Evolutionary conservation across 2,329 filamentous ascomycete genomes (phyloP), one percentile per base, ranked within the genome.

Genomic region (Clonostachys solani): DNA sequence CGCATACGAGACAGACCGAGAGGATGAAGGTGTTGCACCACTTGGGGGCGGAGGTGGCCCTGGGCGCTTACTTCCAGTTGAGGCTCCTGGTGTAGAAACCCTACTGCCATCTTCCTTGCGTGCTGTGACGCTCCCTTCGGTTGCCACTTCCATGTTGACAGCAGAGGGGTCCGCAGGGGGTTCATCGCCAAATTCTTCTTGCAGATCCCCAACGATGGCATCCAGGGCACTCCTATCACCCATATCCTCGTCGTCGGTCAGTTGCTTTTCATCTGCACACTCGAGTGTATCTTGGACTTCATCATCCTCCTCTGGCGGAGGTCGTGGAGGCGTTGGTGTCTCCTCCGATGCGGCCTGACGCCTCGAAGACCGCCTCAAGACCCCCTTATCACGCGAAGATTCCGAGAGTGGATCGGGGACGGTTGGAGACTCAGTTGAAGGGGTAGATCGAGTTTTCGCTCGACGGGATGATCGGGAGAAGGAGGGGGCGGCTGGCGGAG

Each of bases 31-130:
- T 5, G 74, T 69, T 51, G 63, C 67, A 50, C 72, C 73, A 35
- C 60, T 64, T 37, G 65, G 62, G 17, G 36, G 36, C 15, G 66
- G 62, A 44, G 65, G 62, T 59, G 72, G 63, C 52, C 68, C 71
- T 47, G 69, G 67, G 12, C 72, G 68, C 29, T 67, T 54, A 33
- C 65, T 63, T 19, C 65, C 57, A 35, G 59, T 59, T 41, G 63
- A 72, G 49, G 90, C 85, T 1, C 86, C 84, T 6, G 92, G 92
- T 2, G 92, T 96, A 9, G 86, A 81, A 47, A 97, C 83, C 49
- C 89, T 78, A 4, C 89, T 95, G 6, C 92, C 92, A 62, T 96
- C 92, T 56, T 96, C 92, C 59, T 94, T 92, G 45, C 87, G 86
- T 37, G 92, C 92, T 2, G 89, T 95, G 13, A 96, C 86, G 60